Conservation (phyloP, 73 alveolate species). For the Paramecium sonneborni region DNA sequence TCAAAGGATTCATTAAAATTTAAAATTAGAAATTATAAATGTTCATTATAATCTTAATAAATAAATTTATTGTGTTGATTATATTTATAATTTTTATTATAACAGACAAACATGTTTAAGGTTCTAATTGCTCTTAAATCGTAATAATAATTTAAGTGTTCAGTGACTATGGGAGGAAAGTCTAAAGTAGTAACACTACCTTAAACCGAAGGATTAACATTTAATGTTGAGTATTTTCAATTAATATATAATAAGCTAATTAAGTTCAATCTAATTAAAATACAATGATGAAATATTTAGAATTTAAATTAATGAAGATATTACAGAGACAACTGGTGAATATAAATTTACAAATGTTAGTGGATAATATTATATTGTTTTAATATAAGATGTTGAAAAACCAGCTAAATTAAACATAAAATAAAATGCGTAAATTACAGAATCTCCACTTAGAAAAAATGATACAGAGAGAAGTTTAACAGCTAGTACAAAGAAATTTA, state of each 20-base stretch:
- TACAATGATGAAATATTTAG: background rate
- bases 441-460: background rate
- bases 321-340: conserved; percentile 9
- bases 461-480: background rate
- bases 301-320: conserved; percentile 15
- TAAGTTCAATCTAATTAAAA: background rate
- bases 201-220: conserved; percentile 14
- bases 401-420: conserved; percentile 22
- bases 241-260: background rate
- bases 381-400: conserved; percentile 14
- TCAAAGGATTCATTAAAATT: background rate
- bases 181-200: background rate
- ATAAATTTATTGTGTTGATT: background rate
- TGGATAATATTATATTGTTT: conserved; percentile 4
- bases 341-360: background rate
- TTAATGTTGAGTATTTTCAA: background rate
- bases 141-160: background rate
- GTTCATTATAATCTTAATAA: background rate
- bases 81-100: background rate
- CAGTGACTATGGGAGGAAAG: background rate
- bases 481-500: background rate
- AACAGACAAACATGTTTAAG: conserved; percentile 26
- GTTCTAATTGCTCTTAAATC: conserved; percentile 25
- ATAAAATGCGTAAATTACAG: background rate
- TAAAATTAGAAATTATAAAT: too few relatives aligned